Evolutionary conservation across 1,139 yeast genomes (phyloP).

Genomic region (Keqinozyma sinolaborantium): DNA sequence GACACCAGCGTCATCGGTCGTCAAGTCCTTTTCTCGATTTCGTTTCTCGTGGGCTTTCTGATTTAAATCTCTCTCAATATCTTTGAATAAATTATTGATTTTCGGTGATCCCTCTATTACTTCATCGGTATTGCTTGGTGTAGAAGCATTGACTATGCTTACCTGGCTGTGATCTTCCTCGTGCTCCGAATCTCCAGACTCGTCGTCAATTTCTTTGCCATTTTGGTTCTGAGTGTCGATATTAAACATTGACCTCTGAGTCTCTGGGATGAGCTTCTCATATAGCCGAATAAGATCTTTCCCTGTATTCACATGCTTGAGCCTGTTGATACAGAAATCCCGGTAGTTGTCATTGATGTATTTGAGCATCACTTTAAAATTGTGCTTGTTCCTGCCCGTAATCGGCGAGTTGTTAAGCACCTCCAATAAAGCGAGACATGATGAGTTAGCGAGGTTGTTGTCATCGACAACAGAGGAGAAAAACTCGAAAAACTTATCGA

Average conservation of each 20-base stretch:
- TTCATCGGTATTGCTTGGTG: conserved; percentile 1
- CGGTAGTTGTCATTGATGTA: conserved; percentile 47
- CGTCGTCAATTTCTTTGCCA: neutral
- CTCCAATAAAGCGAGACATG: conserved; percentile 71
- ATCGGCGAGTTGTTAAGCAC: conserved; percentile 32
- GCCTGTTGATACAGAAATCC: conserved; percentile 26
- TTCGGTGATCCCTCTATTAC: neutral
- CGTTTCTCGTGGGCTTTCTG: conserved; percentile 8
- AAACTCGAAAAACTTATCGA: conserved; percentile 48
- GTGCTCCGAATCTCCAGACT: neutral
- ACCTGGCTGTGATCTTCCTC: neutral
- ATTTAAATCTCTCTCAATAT: conserved; percentile 14
- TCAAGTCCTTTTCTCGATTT: conserved; percentile 5
- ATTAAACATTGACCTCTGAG: conserved; percentile 1
- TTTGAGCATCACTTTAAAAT: conserved; percentile 44
- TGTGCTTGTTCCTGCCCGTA: conserved; percentile 24
- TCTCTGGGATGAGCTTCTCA: conserved; percentile 7
- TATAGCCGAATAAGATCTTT: conserved; percentile 19
- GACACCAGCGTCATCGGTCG: conserved; percentile 1
- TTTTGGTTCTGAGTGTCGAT: neutral
- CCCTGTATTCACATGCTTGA: conserved; percentile 30
- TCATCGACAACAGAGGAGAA: conserved; percentile 47
- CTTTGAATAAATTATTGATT: conserved; percentile 13
- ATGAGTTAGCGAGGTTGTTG: conserved; percentile 70
- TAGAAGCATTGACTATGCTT: neutral